Evolutionary conservation across 768 basidiomycete species (phyloP).

Genomic region (Tulasnella sp.): DNA sequence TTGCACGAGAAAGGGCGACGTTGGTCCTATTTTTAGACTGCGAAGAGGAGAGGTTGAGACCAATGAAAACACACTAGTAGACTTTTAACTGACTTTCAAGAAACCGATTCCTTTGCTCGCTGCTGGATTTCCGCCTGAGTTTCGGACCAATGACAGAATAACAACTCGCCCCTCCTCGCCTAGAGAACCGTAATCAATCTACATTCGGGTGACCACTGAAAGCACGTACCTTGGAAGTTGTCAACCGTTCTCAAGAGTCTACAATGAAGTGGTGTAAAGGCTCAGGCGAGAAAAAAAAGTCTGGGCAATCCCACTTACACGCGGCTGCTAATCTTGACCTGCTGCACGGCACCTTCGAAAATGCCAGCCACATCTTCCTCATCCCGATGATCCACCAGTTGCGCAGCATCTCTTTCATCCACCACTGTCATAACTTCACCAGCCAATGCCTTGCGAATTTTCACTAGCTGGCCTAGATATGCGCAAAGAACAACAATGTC

Average conservation of each 20-base stretch:
- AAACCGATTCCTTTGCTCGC: constrained; percentile 57
- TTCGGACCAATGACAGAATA: constrained; percentile 70
- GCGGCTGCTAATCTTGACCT: constrained; percentile 50
- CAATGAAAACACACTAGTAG: background rate
- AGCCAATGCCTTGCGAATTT: constrained; percentile 45
- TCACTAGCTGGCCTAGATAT: constrained; percentile 51
- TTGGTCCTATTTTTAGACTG: constrained; percentile 57
- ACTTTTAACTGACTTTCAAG: constrained; percentile 48
- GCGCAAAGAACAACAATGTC: constrained; percentile 56
- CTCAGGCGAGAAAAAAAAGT: background rate
- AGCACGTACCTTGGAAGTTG: constrained; percentile 52
- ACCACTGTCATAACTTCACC: constrained; percentile 57
- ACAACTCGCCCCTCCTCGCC: constrained; percentile 50
- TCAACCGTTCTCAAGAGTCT: constrained; percentile 61
- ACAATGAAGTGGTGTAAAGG: constrained; percentile 34
- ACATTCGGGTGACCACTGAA: no score
- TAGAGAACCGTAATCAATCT: background rate
- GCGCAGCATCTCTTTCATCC: constrained; percentile 63
- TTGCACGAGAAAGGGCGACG: constrained; percentile 70
- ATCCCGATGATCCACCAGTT: constrained; percentile 51
- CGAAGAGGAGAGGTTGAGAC: background rate
- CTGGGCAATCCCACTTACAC: constrained; percentile 40
- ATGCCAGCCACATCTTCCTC: constrained; percentile 29
- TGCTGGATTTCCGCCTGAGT: constrained; percentile 45
- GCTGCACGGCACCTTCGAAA: constrained; percentile 36